These are phyloP conservation scores for Pythium folliculosum DNA, from an alignment of 352 stramenopile species.

Conservation along the genomic window DNA sequence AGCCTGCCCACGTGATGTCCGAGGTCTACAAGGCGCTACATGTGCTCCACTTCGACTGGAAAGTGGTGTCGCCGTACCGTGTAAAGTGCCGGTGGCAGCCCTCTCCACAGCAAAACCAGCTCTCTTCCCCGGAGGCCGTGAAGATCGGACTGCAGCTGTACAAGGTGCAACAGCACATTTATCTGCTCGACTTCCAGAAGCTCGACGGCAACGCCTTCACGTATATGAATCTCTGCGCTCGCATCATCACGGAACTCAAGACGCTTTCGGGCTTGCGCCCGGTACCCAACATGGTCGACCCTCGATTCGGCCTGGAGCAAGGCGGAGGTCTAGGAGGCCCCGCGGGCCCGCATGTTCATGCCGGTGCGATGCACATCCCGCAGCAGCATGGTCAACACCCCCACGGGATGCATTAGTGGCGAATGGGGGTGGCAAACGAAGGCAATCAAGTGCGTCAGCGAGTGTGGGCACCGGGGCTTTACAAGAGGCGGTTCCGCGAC, in stretches of 20 bases:
- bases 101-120: constrained; percentile 32
- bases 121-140: constrained; percentile 63
- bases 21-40: constrained; percentile 99
- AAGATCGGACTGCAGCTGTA: constrained; percentile 97
- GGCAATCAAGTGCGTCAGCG: background rate
- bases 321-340: constrained; percentile 32
- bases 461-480: background rate
- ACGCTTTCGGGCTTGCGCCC: constrained; percentile 87
- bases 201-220: constrained; percentile 97
- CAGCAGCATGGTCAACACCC: constrained; percentile 35
- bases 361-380: constrained; percentile 49
- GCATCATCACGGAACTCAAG: constrained; percentile 99
- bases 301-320: constrained; percentile 50
- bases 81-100: constrained; percentile 97
- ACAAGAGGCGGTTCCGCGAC: background rate
- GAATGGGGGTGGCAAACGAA: background rate
- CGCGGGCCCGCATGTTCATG: constrained; percentile 30
- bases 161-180: constrained; percentile 98
- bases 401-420: constrained; percentile 20
- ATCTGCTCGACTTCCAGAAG: constrained; percentile 98
- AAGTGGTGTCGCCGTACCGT: constrained; percentile 95
- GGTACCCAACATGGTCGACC: constrained; percentile 48
- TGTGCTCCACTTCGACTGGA: constrained; percentile 97
- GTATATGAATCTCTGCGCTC: constrained; percentile 99
- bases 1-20: constrained; percentile 99